A percentile compares a stretch with the other conserved stretches of the same genome.
These are phyloP conservation scores for Forsythia suspensa DNA, from an alignment of 257 asterid genomes.

Conservation along the genomic window DNA sequence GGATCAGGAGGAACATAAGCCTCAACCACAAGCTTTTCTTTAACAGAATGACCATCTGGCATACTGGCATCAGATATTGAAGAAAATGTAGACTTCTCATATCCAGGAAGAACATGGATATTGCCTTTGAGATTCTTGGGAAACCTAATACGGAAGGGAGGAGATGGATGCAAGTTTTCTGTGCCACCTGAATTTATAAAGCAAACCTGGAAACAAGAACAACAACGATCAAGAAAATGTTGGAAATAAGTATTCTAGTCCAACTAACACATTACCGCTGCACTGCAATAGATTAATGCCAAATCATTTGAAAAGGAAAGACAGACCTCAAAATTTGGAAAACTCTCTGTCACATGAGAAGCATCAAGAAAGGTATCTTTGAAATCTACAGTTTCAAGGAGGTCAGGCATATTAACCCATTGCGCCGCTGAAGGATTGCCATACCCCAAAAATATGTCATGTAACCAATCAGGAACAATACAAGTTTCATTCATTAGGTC, in stretches of 20 bases:
- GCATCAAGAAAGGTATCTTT: conserved; percentile 91
- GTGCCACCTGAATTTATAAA: conserved; percentile 76
- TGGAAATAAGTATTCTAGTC: conserved; percentile 8
- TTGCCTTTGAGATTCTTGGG: conserved; percentile 64
- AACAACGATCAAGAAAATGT: conserved; percentile 15
- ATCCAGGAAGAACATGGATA: conserved; percentile 62
- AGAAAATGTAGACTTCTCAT: conserved; percentile 44
- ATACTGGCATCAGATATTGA: conserved; percentile 31
- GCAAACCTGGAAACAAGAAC: conserved; percentile 57
- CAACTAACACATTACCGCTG: background rate
- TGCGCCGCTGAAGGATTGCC: conserved; percentile 98
- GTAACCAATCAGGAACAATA: conserved; percentile 97
- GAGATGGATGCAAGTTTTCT: conserved; percentile 56
- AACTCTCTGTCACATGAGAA: conserved; percentile 82
- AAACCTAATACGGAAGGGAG: conserved; percentile 76
- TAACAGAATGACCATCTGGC: conserved; percentile 46
- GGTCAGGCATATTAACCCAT: conserved; percentile 94
- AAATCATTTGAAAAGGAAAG: conserved; percentile 17
- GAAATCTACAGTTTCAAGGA: conserved; percentile 81
- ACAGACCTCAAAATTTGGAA: conserved; percentile 81
- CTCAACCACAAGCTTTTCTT: conserved; percentile 74
- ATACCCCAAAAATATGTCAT: conserved; percentile 96
- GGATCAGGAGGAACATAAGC: conserved; percentile 89
- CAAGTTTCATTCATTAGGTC: conserved; percentile 99
- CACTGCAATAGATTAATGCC: conserved; percentile 5